Conservation (phyloP, 768 basidiomycete genomes). For the Mycena galericulata region DNA sequence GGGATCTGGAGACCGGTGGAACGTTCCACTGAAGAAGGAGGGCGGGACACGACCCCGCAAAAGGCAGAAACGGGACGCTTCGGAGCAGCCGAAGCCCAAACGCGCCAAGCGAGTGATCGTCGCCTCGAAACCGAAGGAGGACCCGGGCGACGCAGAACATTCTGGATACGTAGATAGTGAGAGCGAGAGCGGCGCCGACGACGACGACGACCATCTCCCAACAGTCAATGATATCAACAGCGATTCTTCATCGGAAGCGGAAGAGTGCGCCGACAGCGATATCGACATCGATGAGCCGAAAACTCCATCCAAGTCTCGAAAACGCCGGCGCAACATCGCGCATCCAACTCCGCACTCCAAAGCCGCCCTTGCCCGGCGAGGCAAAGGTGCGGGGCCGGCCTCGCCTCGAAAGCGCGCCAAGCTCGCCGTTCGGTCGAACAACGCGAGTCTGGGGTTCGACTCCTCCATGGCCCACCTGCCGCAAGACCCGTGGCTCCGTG, state of each 20-base stretch:
- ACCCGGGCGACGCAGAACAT: constrained; percentile 19
- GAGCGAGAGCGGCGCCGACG: constrained; percentile 34
- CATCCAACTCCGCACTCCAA: constrained; percentile 85
- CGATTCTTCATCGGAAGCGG: constrained; percentile 45
- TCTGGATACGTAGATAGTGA: constrained; percentile 36
- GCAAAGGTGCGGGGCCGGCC: constrained; percentile 29
- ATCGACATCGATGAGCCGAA: constrained; percentile 54
- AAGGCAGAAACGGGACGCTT: constrained; percentile 26
- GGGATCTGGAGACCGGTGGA: constrained; percentile 61
- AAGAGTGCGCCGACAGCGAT: constrained; percentile 35
- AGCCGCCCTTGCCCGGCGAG: constrained; percentile 66
- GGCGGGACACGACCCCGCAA: constrained; percentile 22
- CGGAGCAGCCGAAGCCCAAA: constrained; percentile 13
- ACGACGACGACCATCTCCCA: constrained; percentile 40
- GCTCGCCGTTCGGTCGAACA: constrained; percentile 18
- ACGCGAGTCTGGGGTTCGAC: constrained; percentile 39
- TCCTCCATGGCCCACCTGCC: constrained; percentile 65
- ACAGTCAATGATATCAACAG: constrained; percentile 37
- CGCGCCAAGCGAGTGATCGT: constrained; percentile 27
- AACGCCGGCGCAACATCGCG: constrained; percentile 52
- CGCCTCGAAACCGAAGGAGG: constrained; percentile 17
- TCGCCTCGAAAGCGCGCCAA: constrained; percentile 44
- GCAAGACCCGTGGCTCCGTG: constrained; percentile 84
- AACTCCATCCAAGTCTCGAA: constrained; percentile 62
- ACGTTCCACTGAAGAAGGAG: constrained; percentile 49